phyloP scores from a whole-genome alignment of 2,329 filamentous ascomycete species.

The Colletotrichum aenigma region DNA sequence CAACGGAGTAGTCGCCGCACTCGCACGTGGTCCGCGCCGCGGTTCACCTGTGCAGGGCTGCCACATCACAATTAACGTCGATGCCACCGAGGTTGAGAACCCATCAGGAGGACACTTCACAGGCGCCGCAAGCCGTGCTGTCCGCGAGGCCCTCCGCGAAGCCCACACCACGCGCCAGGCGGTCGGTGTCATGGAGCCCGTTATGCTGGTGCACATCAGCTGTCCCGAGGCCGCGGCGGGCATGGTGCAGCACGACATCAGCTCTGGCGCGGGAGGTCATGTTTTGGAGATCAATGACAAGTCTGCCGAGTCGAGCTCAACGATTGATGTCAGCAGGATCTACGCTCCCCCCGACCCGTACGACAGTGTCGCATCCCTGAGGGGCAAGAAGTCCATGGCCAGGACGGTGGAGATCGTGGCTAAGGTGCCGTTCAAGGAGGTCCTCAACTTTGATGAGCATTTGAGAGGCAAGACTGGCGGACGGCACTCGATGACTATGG shows the following conservation, averaged over 20 bases:
- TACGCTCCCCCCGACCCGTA: conserved; percentile 91
- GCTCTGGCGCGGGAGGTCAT: conserved; percentile 72
- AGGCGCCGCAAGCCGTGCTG: conserved; percentile 64
- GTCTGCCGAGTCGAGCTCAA: conserved; percentile 40
- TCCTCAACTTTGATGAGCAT: conserved; percentile 93
- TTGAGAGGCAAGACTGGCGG: conserved; percentile 88
- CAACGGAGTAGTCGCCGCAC: conserved; percentile 81
- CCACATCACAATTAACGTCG: conserved; percentile 70
- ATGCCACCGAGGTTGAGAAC: conserved; percentile 57
- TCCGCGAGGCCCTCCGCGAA: conserved; percentile 70
- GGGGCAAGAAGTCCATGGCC: conserved; percentile 51
- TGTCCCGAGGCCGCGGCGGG: conserved; percentile 85
- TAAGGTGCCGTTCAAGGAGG: conserved; percentile 91
- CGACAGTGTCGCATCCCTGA: conserved; percentile 62
- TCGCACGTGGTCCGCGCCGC: conserved; percentile 83
- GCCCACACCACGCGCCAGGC: conserved; percentile 53
- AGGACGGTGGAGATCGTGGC: conserved; percentile 74
- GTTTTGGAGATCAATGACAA: conserved; percentile 72
- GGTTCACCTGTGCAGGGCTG: conserved; percentile 81
- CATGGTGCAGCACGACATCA: conserved; percentile 81
- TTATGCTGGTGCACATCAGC: conserved; percentile 88
- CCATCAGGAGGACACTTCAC: conserved; percentile 73
- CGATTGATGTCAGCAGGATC: conserved; percentile 74
- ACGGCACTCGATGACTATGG: conserved; percentile 66
- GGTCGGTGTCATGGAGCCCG: conserved; percentile 83